Percentiles rank a stretch among this genome's conserved stretches.
Conservation (phyloP, 2,329 filamentous ascomycete species). For the Incumbomyces lentus region DNA sequence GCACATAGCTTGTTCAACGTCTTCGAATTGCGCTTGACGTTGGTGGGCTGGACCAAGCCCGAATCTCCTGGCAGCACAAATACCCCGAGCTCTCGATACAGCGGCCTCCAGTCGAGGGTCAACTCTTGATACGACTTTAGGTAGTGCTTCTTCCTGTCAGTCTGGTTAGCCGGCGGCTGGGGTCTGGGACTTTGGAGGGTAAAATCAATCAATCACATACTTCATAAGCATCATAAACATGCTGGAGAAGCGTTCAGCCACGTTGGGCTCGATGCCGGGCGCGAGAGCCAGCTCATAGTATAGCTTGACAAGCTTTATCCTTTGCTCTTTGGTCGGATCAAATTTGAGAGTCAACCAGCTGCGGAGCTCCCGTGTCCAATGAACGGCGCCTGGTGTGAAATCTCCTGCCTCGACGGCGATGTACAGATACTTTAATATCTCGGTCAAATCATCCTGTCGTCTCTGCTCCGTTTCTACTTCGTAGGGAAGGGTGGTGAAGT, state of each 20-base stretch:
- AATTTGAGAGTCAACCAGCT: slow-evolving; percentile 97
- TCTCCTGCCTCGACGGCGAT: slow-evolving; percentile 85
- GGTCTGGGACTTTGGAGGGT: neutral
- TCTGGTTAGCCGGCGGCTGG: slow-evolving; percentile 14
- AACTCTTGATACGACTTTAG: slow-evolving; percentile 82
- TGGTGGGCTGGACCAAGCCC: slow-evolving; percentile 50
- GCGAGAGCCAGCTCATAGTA: slow-evolving; percentile 92
- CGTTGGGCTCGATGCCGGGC: slow-evolving; percentile 70
- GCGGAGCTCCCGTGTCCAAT: slow-evolving; percentile 94
- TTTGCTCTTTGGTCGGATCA: slow-evolving; percentile 75
- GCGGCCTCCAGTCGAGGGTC: slow-evolving; percentile 80
- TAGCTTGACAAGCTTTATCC: slow-evolving; percentile 73
- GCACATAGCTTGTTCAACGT: slow-evolving; percentile 81
- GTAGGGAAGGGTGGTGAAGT: slow-evolving; percentile 85
- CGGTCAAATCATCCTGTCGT: slow-evolving; percentile 67
- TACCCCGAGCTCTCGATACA: slow-evolving; percentile 86
- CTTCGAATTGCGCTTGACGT: slow-evolving; percentile 55
- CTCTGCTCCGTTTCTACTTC: slow-evolving; percentile 68
- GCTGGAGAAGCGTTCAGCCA: slow-evolving; percentile 83
- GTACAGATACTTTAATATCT: slow-evolving; percentile 89
- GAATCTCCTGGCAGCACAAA: slow-evolving; percentile 81
- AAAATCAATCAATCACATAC: no score
- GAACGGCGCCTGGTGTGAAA: slow-evolving; percentile 82
- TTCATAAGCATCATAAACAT: slow-evolving; percentile 97
- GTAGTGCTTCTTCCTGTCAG: slow-evolving; percentile 78